A percentile compares a stretch with the other conserved stretches of the same genome.
These are phyloP conservation scores for Leishmania turanica DNA, from an alignment of 208 protist genomes.

Conservation along the genomic window DNA sequence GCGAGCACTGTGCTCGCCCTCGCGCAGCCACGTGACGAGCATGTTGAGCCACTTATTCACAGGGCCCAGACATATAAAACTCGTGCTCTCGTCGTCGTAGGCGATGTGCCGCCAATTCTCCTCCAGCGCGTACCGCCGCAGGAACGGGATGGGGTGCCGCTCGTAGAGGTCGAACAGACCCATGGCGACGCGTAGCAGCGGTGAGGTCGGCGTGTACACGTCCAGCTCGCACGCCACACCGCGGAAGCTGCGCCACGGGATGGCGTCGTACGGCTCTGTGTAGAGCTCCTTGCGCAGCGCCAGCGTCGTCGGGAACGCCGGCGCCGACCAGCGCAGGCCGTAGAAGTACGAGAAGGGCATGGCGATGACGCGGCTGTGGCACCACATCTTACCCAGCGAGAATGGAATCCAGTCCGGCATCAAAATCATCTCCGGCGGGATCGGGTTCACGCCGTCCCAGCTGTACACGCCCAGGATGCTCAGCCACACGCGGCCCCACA, in stretches of 20 bases:
- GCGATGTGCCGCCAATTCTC: constrained; percentile 90
- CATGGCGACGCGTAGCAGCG: constrained; percentile 60
- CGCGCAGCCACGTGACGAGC: constrained; percentile 92
- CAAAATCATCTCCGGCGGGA: constrained; percentile 95
- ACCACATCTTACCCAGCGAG: constrained; percentile 92
- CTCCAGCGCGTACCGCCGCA: constrained; percentile 88
- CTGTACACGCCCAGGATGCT: constrained; percentile 90
- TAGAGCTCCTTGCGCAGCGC: constrained; percentile 93
- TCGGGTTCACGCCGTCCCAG: constrained; percentile 94
- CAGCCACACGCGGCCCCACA: constrained; percentile 98
- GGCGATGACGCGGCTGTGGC: constrained; percentile 97
- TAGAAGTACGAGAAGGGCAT: constrained; percentile 97
- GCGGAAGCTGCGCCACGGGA: constrained; percentile 85
- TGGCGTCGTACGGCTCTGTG: constrained; percentile 69
- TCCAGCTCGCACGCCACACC: constrained; percentile 77
- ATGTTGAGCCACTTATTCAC: constrained; percentile 98
- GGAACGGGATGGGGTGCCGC: constrained; percentile 44
- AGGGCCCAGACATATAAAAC: constrained; percentile 97
- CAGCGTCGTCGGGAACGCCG: constrained; percentile 60
- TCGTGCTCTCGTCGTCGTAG: constrained; percentile 96
- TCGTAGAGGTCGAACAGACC: constrained; percentile 76
- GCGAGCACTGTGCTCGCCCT: constrained; percentile 83
- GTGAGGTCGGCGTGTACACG: constrained; percentile 91
- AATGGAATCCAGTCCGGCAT: constrained; percentile 93
- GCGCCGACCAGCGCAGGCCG: constrained; percentile 73